phyloP scores from a whole-genome alignment of 306 rosid species.

The Glycine latifolia region DNA sequence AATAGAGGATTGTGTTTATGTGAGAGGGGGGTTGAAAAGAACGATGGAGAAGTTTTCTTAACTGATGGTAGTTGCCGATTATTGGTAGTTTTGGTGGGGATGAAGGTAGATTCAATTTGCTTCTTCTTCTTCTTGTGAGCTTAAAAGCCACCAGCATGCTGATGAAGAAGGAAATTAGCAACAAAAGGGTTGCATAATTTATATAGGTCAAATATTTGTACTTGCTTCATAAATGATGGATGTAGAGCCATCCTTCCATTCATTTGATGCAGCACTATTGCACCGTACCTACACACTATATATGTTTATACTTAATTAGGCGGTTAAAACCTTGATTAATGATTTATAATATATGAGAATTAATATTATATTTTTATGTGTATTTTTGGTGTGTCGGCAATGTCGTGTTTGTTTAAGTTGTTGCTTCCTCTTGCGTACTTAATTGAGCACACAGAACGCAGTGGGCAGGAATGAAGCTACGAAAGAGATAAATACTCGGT shows the following conservation, averaged over 20 bases:
- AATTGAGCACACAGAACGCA: too few species aligned
- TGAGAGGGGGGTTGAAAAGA: slow-evolving; percentile 36
- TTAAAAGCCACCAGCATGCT: slow-evolving; percentile 36
- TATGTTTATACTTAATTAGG: background rate
- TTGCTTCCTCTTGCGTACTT: too few species aligned
- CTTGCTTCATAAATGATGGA: slow-evolving; percentile 9
- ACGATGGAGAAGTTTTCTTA: slow-evolving; percentile 47
- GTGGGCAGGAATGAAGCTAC: too few species aligned
- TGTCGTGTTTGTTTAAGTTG: too few species aligned
- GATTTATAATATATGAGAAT: background rate
- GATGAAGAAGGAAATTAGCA: slow-evolving; percentile 34
- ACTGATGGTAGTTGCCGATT: slow-evolving; percentile 43
- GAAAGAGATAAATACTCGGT: too few species aligned
- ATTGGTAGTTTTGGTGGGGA: background rate
- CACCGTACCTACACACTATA: background rate
- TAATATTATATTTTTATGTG: too few species aligned
- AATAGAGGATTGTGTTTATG: slow-evolving; percentile 40
- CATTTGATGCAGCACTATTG: background rate
- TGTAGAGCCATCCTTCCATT: slow-evolving; percentile 19
- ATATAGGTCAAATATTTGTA: background rate
- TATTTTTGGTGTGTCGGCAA: too few species aligned
- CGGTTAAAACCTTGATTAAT: background rate
- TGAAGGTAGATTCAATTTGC: slow-evolving; percentile 8
- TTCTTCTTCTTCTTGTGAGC: slow-evolving; percentile 10
- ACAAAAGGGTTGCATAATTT: slow-evolving; percentile 4